These are phyloP conservation scores for Trapa incisa DNA, from an alignment of 345 rosid species.

Conservation along the genomic window DNA sequence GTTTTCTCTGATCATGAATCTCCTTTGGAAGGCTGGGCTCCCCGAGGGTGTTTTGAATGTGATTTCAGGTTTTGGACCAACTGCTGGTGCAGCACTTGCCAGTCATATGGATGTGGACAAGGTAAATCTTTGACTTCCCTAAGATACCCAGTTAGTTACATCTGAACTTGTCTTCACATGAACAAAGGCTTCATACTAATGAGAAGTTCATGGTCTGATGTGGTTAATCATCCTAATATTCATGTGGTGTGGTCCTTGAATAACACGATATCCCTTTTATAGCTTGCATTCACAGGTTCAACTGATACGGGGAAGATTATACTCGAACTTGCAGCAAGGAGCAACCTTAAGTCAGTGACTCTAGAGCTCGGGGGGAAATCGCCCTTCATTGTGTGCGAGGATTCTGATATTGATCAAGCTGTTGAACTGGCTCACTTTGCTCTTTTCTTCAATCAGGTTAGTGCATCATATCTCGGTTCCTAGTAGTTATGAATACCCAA, in stretches of 20 bases:
- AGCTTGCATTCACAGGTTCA: conserved; percentile 96
- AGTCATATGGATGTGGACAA: conserved; percentile 74
- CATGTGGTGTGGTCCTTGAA: neutral
- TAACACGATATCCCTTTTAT: conserved; percentile 9
- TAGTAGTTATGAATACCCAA: neutral
- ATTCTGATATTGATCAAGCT: conserved; percentile 84
- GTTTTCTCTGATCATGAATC: neutral
- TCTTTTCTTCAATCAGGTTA: conserved; percentile 86
- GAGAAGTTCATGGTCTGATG: neutral
- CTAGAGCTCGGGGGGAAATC: conserved; percentile 99
- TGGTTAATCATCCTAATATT: neutral
- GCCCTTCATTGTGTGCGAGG: conserved; percentile 85
- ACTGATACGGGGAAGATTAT: conserved; percentile 58
- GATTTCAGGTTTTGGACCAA: conserved; percentile 55
- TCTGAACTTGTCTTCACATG: neutral
- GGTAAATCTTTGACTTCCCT: conserved; percentile 20
- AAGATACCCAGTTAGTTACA: neutral
- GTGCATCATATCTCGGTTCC: conserved; percentile 4
- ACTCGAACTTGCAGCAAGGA: conserved; percentile 58
- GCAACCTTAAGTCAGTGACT: conserved; percentile 86
- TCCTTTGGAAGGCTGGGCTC: conserved; percentile 40
- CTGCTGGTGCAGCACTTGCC: conserved; percentile 69
- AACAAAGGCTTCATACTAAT: neutral
- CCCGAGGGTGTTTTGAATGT: conserved; percentile 78
- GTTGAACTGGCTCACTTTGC: conserved; percentile 78